These are phyloP conservation scores for Aspergillus cristatus DNA, from an alignment of 495 filamentous ascomycete genomes.

Conservation along the genomic window DNA sequence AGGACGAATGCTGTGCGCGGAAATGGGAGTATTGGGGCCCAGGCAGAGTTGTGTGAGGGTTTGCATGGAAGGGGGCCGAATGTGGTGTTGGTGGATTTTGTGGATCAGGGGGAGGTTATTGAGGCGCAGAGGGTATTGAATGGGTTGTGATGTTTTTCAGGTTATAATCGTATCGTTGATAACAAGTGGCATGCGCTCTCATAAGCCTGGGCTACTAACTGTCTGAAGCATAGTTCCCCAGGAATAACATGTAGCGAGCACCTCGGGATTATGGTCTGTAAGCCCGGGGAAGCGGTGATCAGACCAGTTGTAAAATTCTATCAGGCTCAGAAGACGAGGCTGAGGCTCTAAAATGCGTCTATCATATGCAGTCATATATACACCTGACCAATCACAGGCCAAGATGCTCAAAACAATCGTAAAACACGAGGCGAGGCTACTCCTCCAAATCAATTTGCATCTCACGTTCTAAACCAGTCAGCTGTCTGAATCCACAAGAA, in stretches of 20 bases:
- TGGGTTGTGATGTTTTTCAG: constrained; percentile 28
- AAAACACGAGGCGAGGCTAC: constrained; percentile 2
- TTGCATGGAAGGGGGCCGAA: constrained; percentile 48
- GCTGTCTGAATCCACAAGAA: neutral
- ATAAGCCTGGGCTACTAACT: no score
- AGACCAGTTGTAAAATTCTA: no score
- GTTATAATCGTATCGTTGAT: neutral
- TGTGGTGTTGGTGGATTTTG: constrained; percentile 61
- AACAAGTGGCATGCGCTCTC: no score
- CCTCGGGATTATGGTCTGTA: no score
- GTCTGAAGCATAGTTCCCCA: no score
- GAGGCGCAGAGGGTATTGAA: constrained; percentile 49
- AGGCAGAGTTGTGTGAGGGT: constrained; percentile 41
- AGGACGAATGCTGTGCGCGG: constrained; percentile 48
- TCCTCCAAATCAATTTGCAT: constrained; percentile 37
- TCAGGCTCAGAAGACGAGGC: no score
- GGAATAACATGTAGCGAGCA: no score
- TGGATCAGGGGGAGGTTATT: constrained; percentile 51
- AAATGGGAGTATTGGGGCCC: constrained; percentile 48
- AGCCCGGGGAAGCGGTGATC: no score
- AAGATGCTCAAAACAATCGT: no score
- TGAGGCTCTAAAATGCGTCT: no score
- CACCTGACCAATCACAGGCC: no score
- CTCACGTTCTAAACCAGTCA: constrained; percentile 26
- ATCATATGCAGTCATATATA: no score